A percentile compares a stretch with the other conserved stretches of the same genome.
phyloP scores from a whole-genome alignment of 176 grass and related monocot species.

The Triticum dicoccoides region DNA sequence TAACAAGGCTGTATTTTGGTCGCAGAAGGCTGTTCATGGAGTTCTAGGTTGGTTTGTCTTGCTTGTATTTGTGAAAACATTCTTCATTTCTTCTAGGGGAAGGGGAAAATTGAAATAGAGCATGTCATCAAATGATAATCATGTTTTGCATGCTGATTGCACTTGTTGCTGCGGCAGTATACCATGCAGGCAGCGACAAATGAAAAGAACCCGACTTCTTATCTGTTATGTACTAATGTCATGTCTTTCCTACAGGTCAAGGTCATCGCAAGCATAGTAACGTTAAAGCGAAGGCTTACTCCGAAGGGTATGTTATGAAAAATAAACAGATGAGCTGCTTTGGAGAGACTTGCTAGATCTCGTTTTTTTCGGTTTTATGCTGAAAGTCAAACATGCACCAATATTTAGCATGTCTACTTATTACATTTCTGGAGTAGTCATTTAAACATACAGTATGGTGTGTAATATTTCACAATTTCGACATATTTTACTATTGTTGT shows the following conservation, averaged over 20 bases:
- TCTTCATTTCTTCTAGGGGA: background rate
- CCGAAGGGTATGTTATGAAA: conserved; percentile 68
- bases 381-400: background rate
- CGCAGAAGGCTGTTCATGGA: no score
- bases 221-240: background rate
- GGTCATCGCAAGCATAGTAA: conserved; percentile 62
- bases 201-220: background rate
- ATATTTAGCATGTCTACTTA: background rate
- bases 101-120: background rate
- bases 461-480: background rate
- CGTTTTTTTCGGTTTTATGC: background rate
- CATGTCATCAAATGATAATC: no score
- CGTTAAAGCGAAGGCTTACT: conserved; percentile 72
- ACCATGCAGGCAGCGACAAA: no score
- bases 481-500: background rate
- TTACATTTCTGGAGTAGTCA: background rate
- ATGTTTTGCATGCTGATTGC: background rate
- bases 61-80: background rate
- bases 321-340: background rate
- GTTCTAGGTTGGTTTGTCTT: background rate
- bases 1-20: background rate
- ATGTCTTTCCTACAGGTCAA: conserved; percentile 45
- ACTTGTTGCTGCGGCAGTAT: background rate
- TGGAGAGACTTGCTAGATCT: background rate
- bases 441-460: background rate